These are phyloP conservation scores for Cutaneotrichosporon arboriforme DNA, from an alignment of 1,284 basidiomycete species.

Conservation along the genomic window DNA sequence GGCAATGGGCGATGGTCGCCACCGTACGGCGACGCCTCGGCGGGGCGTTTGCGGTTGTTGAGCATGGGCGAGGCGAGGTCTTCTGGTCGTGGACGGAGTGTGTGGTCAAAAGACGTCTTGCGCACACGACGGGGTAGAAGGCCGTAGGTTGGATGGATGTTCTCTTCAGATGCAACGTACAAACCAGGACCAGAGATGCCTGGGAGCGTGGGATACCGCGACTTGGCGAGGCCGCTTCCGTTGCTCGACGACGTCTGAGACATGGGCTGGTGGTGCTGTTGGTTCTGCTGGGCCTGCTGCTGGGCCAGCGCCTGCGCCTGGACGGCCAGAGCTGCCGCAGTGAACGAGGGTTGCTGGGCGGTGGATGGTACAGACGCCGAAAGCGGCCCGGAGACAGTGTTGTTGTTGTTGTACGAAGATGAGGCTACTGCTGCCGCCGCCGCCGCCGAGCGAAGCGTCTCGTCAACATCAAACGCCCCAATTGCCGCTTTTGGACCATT, in stretches of 20 bases:
- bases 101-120: conserved; percentile 89
- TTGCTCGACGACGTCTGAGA: conserved; percentile 3
- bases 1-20: conserved; percentile 29
- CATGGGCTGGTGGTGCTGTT: neutral
- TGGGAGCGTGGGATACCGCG: conserved; percentile 27
- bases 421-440: neutral
- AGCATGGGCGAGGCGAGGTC: conserved; percentile 12
- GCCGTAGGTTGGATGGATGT: conserved; percentile 49
- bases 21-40: conserved; percentile 40
- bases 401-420: neutral
- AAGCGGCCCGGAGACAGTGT: neutral
- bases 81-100: conserved; percentile 51
- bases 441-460: neutral
- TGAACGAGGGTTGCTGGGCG: neutral
- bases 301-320: too few species aligned
- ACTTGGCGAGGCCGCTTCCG: conserved; percentile 4
- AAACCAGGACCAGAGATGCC: conserved; percentile 46
- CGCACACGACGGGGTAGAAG: conserved; percentile 72
- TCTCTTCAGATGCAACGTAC: conserved; percentile 41
- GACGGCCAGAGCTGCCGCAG: neutral
- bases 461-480: neutral
- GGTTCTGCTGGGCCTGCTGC: neutral
- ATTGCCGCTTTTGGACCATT: conserved; percentile 8
- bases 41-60: conserved; percentile 37
- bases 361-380: conserved; percentile 1